Evolutionary conservation across 306 rosid genomes (phyloP), one percentile per base, ranked within the genome.

Genomic region (Alnus rubra): DNA sequence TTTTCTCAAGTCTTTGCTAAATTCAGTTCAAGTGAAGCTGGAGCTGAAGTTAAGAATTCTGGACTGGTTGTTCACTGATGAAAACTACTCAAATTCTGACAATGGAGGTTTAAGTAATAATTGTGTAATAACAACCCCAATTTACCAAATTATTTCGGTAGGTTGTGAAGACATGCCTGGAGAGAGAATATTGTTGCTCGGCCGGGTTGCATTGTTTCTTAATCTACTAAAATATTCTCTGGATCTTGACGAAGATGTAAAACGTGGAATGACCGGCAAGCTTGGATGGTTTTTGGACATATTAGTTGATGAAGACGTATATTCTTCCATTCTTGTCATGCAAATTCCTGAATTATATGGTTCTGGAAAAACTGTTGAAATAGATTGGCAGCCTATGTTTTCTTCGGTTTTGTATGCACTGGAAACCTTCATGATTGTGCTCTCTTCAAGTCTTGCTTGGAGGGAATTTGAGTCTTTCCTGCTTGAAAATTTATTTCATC

Each of bases 401-500:
- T 78, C 89, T 70, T 86, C 84, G 44, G 79, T 92, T 80, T 79
- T 91, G 86, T 88, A 82, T 86, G 92, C 97, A 78, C 68, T 92
- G 77, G 84, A 94, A 85, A 86, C 90, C 77, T 94, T 92, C 89
- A 87, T 84, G 88, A 81, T 87, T 80, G 92, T 86, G 74, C 79
- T 90, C 81, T 91, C 90, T 80, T 87, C 97, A 76, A 90, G 89
- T 78, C 37, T 51, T 77, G 90, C 84, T 81, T 91, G 95, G 98
- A 71, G 49, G 16, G 90, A 87, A 77, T 44, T 91, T 42, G 91
- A 94, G 87, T 85, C 86, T 76, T 87, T 94, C 84, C 88, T 94
- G 79, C 88, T 91, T 30, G 97, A 86, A 78, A 92, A 92, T 82
- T 70, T 92, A 58, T 90, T 91, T 83, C 98, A 95, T 87, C 98